These are phyloP conservation scores for Colletotrichum karsti DNA, from an alignment of 2,329 filamentous ascomycete species.

Conservation along the genomic window DNA sequence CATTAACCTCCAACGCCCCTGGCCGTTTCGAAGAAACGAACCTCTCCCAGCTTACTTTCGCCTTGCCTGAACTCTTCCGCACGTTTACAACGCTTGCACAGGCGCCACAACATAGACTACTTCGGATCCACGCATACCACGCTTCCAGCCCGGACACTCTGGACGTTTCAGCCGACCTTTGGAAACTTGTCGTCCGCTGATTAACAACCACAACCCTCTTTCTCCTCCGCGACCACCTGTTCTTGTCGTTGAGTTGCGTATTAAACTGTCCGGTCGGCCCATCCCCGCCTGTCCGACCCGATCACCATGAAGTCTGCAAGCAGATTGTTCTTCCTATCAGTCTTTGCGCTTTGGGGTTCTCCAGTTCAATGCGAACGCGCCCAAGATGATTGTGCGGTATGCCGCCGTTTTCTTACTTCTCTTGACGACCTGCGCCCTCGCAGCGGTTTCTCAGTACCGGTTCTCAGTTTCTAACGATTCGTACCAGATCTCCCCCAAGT, in stretches of 20 bases:
- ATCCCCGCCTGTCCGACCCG: not conserved
- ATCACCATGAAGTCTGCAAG: constrained; percentile 59
- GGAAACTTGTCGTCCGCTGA: constrained; percentile 20
- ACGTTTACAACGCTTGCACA: not conserved
- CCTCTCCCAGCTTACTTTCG: constrained; percentile 7
- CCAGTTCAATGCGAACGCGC: constrained; percentile 53
- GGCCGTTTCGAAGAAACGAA: constrained; percentile 23
- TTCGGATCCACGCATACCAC: not conserved
- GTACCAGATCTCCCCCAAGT: constrained; percentile 82
- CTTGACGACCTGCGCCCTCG: constrained; percentile 26
- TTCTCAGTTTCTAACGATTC: constrained; percentile 49
- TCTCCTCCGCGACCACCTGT: not conserved
- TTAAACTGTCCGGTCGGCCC: not conserved
- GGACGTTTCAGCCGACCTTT: constrained; percentile 23
- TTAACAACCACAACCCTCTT: not conserved
- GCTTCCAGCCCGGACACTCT: constrained; percentile 9
- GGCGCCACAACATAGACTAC: not conserved
- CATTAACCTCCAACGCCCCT: constrained; percentile 16
- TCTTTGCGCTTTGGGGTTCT: constrained; percentile 64
- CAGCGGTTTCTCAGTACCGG: constrained; percentile 30
- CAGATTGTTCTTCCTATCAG: constrained; percentile 62
- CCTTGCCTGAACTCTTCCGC: constrained; percentile 3
- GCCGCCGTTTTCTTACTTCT: constrained; percentile 38
- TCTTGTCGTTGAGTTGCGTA: not conserved
- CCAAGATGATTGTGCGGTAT: constrained; percentile 63